Conservation (phyloP, 2,329 filamentous ascomycete species). For the Claviceps sp. region DNA sequence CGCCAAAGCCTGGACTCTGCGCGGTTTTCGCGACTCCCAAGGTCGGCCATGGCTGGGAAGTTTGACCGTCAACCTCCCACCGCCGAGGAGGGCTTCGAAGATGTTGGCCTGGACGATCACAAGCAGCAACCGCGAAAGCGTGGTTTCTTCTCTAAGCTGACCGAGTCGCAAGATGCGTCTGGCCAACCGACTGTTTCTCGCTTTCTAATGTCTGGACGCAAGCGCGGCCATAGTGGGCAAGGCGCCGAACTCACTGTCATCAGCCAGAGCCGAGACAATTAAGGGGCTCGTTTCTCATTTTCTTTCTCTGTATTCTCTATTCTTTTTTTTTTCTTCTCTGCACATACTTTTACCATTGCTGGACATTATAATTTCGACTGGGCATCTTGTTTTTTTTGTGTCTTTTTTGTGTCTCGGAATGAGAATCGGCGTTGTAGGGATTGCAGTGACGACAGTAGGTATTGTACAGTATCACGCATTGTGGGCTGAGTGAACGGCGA, state of each 20-base stretch:
- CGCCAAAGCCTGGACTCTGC: slow-evolving; percentile 74
- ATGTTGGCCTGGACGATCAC: slow-evolving; percentile 74
- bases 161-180: slow-evolving; percentile 36
- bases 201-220: slow-evolving; percentile 59
- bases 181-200: slow-evolving; percentile 32
- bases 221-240: slow-evolving; percentile 50
- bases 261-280: slow-evolving; percentile 22
- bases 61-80: slow-evolving; percentile 50
- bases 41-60: slow-evolving; percentile 44
- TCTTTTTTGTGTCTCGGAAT: not conserved
- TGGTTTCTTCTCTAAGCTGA: slow-evolving; percentile 65
- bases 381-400: not conserved
- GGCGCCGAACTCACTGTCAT: slow-evolving; percentile 60
- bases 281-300: slow-evolving; percentile 5
- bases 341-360: not conserved
- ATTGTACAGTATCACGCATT: too few relatives aligned
- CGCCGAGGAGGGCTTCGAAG: slow-evolving; percentile 73
- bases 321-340: not conserved
- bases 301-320: not conserved
- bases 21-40: slow-evolving; percentile 46
- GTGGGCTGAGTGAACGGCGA: too few relatives aligned
- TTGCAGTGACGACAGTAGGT: too few relatives aligned
- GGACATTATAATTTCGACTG: not conserved
- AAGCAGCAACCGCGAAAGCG: slow-evolving; percentile 41
- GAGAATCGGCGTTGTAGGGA: too few relatives aligned